Evolutionary conservation across 805 yeast species (phyloP).

Genomic region (Kodamaea lidongshanica): DNA sequence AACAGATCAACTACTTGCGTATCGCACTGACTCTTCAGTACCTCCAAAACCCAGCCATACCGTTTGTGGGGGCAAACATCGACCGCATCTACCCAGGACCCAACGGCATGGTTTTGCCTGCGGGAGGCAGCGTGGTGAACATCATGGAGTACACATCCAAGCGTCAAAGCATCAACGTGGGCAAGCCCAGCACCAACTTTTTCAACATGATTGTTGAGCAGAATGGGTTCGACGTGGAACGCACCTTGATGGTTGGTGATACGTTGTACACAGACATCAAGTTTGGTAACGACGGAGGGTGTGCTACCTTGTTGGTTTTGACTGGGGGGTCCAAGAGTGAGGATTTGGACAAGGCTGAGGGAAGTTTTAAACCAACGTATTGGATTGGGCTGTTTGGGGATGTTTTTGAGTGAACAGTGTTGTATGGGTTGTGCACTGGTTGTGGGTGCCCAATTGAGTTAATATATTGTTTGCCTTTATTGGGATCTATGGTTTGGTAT

Average conservation of each 20-base stretch:
- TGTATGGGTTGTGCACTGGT: too few species aligned
- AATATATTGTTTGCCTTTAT: too few species aligned
- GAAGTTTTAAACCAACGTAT: background rate
- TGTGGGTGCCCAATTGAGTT: too few species aligned
- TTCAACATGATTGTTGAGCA: conserved; percentile 24
- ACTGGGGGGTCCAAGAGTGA: conserved; percentile 29
- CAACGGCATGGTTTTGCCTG: conserved; percentile 32
- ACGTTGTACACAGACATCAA: conserved; percentile 39
- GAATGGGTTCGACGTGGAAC: conserved; percentile 20
- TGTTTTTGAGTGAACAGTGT: too few species aligned
- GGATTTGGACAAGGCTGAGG: conserved; percentile 17
- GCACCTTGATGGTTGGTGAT: conserved; percentile 37
- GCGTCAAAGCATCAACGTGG: conserved; percentile 30
- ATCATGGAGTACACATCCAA: conserved; percentile 31
- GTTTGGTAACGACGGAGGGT: conserved; percentile 35
- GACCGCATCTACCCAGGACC: conserved; percentile 38
- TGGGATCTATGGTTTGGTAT: too few species aligned
- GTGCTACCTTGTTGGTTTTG: conserved; percentile 29
- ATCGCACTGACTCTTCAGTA: conserved; percentile 34
- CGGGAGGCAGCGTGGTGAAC: conserved; percentile 37
- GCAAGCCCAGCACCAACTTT: conserved; percentile 32
- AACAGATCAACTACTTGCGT: conserved; percentile 31
- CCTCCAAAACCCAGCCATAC: conserved; percentile 25
- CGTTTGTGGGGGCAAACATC: conserved; percentile 37
- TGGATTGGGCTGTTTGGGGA: too few species aligned